A percentile compares a stretch with the other conserved stretches of the same genome.
Evolutionary conservation across 768 basidiomycete genomes (phyloP).

Genomic region (Podaxis rugospora): DNA sequence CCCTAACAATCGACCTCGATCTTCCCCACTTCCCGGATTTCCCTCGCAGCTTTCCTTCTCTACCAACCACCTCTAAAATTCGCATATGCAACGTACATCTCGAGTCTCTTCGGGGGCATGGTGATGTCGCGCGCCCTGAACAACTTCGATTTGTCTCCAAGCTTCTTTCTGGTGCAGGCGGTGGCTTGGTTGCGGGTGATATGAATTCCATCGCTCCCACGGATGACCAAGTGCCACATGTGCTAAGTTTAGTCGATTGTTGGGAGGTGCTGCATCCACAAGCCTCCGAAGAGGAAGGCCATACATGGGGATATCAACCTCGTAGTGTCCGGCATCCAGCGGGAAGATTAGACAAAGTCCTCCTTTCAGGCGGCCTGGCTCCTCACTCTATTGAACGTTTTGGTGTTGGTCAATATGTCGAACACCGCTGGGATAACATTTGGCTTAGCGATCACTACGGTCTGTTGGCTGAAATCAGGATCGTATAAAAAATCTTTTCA

Average conservation of each 20-base stretch:
- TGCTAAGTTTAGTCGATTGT: background rate
- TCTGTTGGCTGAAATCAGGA: background rate
- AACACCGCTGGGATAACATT: background rate
- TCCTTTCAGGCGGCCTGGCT: background rate
- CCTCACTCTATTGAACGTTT: constrained; percentile 4
- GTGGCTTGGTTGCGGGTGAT: constrained; percentile 9
- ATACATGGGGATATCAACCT: constrained; percentile 10
- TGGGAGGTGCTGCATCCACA: constrained; percentile 5
- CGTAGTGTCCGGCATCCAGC: background rate
- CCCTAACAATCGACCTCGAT: constrained; percentile 3
- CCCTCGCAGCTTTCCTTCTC: constrained; percentile 3
- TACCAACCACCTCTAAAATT: background rate
- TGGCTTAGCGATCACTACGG: constrained; percentile 11
- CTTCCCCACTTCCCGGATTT: background rate
- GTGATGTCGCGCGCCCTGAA: constrained; percentile 1
- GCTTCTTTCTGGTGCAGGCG: background rate
- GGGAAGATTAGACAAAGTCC: constrained; percentile 8
- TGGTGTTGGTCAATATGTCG: background rate
- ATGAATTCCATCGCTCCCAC: constrained; percentile 8
- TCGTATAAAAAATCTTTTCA: background rate
- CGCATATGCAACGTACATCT: constrained; percentile 7
- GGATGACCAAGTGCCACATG: background rate
- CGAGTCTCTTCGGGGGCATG: constrained; percentile 4
- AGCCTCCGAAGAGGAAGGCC: background rate
- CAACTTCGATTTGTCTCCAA: background rate